These are phyloP conservation scores for Rugonectria rugulosa DNA, from an alignment of 2,329 filamentous ascomycete genomes.

Conservation along the genomic window DNA sequence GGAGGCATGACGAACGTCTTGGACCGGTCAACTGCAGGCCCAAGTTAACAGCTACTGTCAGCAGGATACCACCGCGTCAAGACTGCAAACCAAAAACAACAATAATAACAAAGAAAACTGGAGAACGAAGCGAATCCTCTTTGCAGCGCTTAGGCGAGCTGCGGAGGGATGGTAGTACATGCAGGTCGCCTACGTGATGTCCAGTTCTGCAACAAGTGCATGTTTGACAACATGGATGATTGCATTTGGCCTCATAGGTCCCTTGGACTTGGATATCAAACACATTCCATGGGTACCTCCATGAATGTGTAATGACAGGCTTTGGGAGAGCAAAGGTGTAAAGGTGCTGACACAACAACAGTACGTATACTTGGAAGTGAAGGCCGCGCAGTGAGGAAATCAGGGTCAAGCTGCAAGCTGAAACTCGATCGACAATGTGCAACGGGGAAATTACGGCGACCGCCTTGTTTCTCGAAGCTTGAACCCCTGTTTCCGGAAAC, in stretches of 20 bases:
- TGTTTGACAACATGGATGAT: too few relatives aligned
- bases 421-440: background rate
- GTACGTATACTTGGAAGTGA: too few relatives aligned
- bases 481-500: background rate
- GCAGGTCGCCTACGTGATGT: too few relatives aligned
- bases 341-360: too few relatives aligned
- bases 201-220: too few relatives aligned
- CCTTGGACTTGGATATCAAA: too few relatives aligned
- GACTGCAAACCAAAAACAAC: background rate
- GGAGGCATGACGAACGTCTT: background rate
- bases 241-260: too few relatives aligned
- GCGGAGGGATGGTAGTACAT: too few relatives aligned
- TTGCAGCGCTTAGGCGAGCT: background rate
- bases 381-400: background rate
- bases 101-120: too few relatives aligned
- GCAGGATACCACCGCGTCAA: background rate
- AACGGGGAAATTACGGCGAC: background rate
- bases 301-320: too few relatives aligned
- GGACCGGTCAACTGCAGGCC: background rate
- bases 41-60: background rate
- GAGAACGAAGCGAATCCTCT: too few relatives aligned
- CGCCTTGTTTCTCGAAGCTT: background rate
- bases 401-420: background rate
- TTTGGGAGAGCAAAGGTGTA: background rate
- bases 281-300: too few relatives aligned